Evolutionary conservation across 441 rosid genomes (phyloP).

Genomic region (Erodium texanum): DNA sequence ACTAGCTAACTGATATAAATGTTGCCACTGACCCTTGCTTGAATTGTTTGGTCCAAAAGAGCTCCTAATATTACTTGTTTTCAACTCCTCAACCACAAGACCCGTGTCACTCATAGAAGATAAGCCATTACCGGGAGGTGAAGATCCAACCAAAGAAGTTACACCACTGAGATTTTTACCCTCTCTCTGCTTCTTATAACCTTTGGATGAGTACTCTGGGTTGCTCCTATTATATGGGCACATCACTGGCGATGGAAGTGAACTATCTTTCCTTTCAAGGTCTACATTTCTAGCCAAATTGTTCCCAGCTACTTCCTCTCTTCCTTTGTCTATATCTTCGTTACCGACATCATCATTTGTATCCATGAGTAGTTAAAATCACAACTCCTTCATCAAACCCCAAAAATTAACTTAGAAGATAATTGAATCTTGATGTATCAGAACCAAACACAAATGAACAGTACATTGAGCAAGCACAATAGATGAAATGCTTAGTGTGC

Average conservation of each 20-base stretch:
- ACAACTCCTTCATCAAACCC: background rate
- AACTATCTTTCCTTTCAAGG: conserved; percentile 24
- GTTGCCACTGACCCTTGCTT: conserved; percentile 28
- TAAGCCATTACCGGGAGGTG: conserved; percentile 6
- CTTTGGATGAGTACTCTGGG: conserved; percentile 24
- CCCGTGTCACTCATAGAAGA: background rate
- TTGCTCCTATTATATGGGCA: conserved; percentile 16
- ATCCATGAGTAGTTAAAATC: conserved; percentile 5
- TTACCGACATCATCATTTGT: conserved; percentile 21
- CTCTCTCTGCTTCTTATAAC: conserved; percentile 18
- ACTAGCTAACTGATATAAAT: conserved; percentile 22
- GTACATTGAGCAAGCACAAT: too few species aligned
- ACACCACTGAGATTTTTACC: conserved; percentile 21
- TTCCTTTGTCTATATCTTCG: conserved; percentile 37
- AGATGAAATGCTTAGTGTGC: background rate
- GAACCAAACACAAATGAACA: background rate
- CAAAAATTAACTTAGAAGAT: background rate
- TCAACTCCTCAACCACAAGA: conserved; percentile 38
- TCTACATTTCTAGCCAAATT: conserved; percentile 24
- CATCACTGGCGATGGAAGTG: conserved; percentile 27
- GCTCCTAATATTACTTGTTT: conserved; percentile 22
- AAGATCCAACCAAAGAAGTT: conserved; percentile 22
- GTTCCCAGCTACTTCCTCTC: conserved; percentile 35
- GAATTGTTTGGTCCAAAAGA: conserved; percentile 17
- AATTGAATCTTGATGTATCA: background rate